These are phyloP conservation scores for Pseudogymnoascus verrucosus DNA, from an alignment of 2,329 filamentous ascomycete genomes.

Conservation along the genomic window DNA sequence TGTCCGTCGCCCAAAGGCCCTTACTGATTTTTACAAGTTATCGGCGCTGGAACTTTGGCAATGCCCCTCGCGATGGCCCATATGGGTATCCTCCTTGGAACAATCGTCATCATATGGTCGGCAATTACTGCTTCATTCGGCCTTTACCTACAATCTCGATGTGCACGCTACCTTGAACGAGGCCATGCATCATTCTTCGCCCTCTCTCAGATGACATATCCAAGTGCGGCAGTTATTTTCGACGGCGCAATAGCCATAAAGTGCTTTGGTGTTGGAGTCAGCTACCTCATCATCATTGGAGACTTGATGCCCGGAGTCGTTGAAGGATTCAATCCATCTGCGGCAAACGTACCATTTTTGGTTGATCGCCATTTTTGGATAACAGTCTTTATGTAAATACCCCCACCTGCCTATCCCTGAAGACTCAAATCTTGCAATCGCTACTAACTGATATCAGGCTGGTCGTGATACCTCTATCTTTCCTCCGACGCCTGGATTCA, in stretches of 20 bases:
- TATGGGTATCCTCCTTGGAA: slow-evolving; percentile 84
- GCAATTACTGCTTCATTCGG: slow-evolving; percentile 84
- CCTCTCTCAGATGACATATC: slow-evolving; percentile 93
- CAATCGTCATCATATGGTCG: slow-evolving; percentile 83
- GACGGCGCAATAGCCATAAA: slow-evolving; percentile 95
- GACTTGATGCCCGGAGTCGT: slow-evolving; percentile 96
- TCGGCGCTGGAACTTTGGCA: slow-evolving; percentile 88
- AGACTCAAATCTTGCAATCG: neutral
- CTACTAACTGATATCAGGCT: slow-evolving; percentile 44
- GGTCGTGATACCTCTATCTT: slow-evolving; percentile 88
- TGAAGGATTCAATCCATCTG: slow-evolving; percentile 62
- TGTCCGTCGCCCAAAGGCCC: slow-evolving; percentile 13
- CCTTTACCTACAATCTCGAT: slow-evolving; percentile 87
- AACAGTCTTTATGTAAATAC: slow-evolving; percentile 78
- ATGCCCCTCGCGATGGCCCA: slow-evolving; percentile 95
- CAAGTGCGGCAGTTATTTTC: slow-evolving; percentile 90
- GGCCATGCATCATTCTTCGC: slow-evolving; percentile 90
- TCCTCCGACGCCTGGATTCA: slow-evolving; percentile 83
- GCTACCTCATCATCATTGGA: slow-evolving; percentile 97
- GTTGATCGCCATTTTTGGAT: slow-evolving; percentile 95
- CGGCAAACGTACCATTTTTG: slow-evolving; percentile 61
- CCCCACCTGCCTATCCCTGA: slow-evolving; percentile 6
- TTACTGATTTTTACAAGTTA: slow-evolving; percentile 47
- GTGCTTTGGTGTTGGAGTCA: slow-evolving; percentile 94
- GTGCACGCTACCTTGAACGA: slow-evolving; percentile 84